These are phyloP conservation scores for Sparassis latifolia DNA, from an alignment of 1,284 basidiomycete genomes.

Conservation along the genomic window DNA sequence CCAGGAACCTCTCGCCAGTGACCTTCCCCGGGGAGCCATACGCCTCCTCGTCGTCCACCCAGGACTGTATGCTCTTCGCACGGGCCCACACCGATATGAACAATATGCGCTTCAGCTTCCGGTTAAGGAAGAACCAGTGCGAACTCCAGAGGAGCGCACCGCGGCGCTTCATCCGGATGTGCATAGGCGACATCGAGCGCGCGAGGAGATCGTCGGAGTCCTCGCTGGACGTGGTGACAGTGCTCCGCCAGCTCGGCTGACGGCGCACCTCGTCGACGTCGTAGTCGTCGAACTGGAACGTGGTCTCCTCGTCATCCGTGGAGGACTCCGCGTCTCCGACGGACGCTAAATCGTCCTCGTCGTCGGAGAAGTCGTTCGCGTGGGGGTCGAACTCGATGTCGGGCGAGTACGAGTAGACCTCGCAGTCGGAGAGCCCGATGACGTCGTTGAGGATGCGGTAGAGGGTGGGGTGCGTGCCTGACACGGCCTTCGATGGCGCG, in stretches of 20 bases:
- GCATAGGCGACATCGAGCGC: constrained; percentile 12
- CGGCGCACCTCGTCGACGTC: constrained; percentile 58
- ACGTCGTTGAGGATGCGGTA: constrained; percentile 87
- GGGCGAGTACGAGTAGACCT: constrained; percentile 93
- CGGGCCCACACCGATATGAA: constrained; percentile 95
- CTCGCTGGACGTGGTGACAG: constrained; percentile 22
- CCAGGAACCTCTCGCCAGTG: constrained; percentile 54
- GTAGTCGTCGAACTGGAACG: constrained; percentile 76
- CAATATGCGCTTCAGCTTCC: constrained; percentile 87
- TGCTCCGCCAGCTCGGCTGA: constrained; percentile 26
- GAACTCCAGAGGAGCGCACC: constrained; percentile 95
- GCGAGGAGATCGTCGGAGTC: constrained; percentile 17
- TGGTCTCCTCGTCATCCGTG: constrained; percentile 51
- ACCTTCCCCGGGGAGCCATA: constrained; percentile 27
- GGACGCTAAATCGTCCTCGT: constrained; percentile 58
- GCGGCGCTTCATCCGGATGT: constrained; percentile 28
- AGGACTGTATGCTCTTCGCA: constrained; percentile 54
- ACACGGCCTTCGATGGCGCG: constrained; percentile 40
- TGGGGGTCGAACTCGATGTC: constrained; percentile 96
- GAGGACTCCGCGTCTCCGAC: constrained; percentile 56
- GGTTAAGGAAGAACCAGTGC: constrained; percentile 96
- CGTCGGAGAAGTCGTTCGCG: constrained; percentile 74
- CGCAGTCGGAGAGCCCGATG: constrained; percentile 87
- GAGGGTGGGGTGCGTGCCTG: constrained; percentile 71
- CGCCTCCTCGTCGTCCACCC: constrained; percentile 38